Conservation (phyloP, 2,329 filamentous ascomycete species). For the Lecanicillium sp. region DNA sequence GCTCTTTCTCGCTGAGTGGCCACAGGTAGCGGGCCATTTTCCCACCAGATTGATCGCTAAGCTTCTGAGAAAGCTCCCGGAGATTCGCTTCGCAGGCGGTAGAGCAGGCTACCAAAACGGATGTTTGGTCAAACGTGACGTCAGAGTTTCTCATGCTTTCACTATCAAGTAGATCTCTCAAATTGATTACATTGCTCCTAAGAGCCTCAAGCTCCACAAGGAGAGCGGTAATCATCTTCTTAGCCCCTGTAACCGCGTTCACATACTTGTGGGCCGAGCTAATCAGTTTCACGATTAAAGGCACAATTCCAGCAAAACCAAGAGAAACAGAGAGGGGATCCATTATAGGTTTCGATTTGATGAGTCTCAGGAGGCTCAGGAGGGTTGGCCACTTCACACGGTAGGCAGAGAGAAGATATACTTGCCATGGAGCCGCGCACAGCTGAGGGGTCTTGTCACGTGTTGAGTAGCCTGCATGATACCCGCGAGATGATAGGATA, state of each 20-base stretch:
- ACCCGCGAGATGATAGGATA: too few relatives aligned
- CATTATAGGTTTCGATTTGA: too few relatives aligned
- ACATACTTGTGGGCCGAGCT: background rate
- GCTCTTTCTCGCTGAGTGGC: slow-evolving; percentile 14
- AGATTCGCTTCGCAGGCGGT: slow-evolving; percentile 8
- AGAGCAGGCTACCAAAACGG: slow-evolving; percentile 5
- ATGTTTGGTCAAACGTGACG: slow-evolving; percentile 2
- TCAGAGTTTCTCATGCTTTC: background rate
- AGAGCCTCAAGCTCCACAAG: slow-evolving; percentile 1
- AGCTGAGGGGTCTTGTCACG: too few relatives aligned
- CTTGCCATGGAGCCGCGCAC: too few relatives aligned
- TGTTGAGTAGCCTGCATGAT: too few relatives aligned
- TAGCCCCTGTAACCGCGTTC: background rate
- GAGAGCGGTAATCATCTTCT: background rate
- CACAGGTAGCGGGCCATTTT: slow-evolving; percentile 8
- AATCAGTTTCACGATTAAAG: slow-evolving; percentile 3
- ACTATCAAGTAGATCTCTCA: background rate
- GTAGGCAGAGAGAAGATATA: too few relatives aligned
- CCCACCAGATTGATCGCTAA: background rate
- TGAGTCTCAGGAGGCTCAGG: too few relatives aligned
- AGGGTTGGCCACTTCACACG: too few relatives aligned
- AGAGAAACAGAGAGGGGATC: slow-evolving; percentile 7
- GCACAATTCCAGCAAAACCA: slow-evolving; percentile 6
- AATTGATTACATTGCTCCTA: background rate
- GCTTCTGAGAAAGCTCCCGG: slow-evolving; percentile 6